Base-by-base conservation (phyloP, 139 green algal species). In the Deuterostichococcus epilithicus region DNA sequence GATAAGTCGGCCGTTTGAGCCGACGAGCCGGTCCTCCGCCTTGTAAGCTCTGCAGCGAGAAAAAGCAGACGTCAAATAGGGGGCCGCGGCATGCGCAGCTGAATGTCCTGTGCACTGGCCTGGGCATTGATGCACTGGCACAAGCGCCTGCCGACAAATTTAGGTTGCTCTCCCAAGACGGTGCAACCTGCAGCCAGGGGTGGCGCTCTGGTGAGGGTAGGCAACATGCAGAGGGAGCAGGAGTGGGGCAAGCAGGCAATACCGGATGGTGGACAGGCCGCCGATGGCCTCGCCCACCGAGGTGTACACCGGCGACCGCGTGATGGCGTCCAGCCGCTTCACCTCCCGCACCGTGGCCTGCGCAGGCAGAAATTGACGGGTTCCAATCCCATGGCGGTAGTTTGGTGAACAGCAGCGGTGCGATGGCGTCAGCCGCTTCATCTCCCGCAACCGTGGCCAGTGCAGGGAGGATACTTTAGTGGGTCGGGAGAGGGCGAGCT, bases 301-400 rank as follows among this genome's bases (percentile, higher is more conserved):
- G 22, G 85, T 82, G 65, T 94, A 91, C 20, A 97, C 87, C 0
- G 93, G 93, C 0, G 90, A 95, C 45, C 91, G 88, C 30, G 80
- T 88, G 42, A 96, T 86, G 13, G 89, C 85, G 58, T 97, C 92
- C 67, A 97, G 79, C 20, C 92, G 86, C 84, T 97, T 94, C 70
- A 95, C 76, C 82, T 95, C 89, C 35, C 86, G 60, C 74, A 91
- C 84, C 20, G 81, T 89, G 0, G 84, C 74, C 81, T 91, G 69
- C 79, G 10, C n/a, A n/a, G n/a, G n/a, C n/a, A n/a, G n/a, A 63
- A 73, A 37, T 39, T 26, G 47, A 13, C 8, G 20, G 47, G 15
- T 71, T 26, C 32, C 65, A 20, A 32, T 34, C 72, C 44, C 42
- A 76, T 66, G 70, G 70, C 70, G 28, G 42, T 36, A 77, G 30